Percentiles rank a stretch among this genome's conserved stretches.
These are phyloP conservation scores for Irpex sp. DNA, from an alignment of 1,284 basidiomycete species.

Conservation along the genomic window DNA sequence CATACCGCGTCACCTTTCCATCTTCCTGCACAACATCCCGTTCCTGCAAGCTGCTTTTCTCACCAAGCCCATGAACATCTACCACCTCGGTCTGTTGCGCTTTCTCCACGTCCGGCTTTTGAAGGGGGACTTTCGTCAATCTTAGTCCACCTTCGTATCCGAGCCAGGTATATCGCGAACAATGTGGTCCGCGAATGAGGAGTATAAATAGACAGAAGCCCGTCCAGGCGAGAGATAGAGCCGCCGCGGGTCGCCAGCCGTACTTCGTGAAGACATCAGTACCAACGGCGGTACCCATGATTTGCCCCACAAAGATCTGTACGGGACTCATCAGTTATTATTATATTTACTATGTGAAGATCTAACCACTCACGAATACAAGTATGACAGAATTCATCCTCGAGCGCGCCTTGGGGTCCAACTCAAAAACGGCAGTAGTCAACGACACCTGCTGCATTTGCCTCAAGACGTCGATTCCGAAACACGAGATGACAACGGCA, in stretches of 20 bases:
- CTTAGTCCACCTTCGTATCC: conserved; percentile 13
- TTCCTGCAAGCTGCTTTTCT: background rate
- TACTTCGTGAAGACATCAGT: conserved; percentile 41
- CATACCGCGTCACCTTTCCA: background rate
- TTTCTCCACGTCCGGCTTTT: background rate
- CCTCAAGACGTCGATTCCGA: conserved; percentile 44
- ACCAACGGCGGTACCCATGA: conserved; percentile 50
- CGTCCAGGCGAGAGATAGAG: conserved; percentile 8
- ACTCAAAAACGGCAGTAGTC: conserved; percentile 37
- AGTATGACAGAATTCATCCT: conserved; percentile 49
- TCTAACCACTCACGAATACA: conserved; percentile 30
- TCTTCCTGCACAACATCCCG: background rate
- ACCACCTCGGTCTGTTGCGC: background rate
- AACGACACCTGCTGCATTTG: conserved; percentile 42
- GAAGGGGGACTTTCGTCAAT: conserved; percentile 3
- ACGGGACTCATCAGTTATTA: background rate
- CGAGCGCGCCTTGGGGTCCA: conserved; percentile 36
- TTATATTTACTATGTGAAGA: background rate
- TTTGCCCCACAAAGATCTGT: conserved; percentile 39
- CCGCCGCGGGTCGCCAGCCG: conserved; percentile 14
- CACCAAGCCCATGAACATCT: background rate
- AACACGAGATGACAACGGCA: conserved; percentile 40
- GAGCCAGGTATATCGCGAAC: conserved; percentile 13
- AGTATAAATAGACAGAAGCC: conserved; percentile 11
- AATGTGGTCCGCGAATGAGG: conserved; percentile 12